Evolutionary conservation across 352 stramenopile species (phyloP).

Genomic region (Pythium dissotocum): DNA sequence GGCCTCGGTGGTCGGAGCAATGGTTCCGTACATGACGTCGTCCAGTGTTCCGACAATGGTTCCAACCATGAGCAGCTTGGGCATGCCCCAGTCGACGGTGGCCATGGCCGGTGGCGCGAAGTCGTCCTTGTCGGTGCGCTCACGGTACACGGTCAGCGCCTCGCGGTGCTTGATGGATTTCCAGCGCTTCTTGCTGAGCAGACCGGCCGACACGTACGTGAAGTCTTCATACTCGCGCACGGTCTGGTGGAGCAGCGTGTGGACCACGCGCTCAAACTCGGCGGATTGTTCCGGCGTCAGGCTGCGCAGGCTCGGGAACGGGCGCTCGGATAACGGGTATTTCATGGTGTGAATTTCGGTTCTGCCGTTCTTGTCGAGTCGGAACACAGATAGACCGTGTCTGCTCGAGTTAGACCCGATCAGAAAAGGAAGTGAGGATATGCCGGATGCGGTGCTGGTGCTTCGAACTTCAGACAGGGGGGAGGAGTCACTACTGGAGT

Average conservation of each 20-base stretch:
- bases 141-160: slow-evolving; percentile 11
- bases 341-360: slow-evolving; percentile 22
- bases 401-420: neutral
- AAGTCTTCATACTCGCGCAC: slow-evolving; percentile 23
- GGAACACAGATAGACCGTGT: neutral
- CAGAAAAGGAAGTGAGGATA: neutral
- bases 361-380: neutral
- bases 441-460: neutral
- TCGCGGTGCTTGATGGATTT: slow-evolving; percentile 40
- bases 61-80: slow-evolving; percentile 52
- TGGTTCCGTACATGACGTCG: slow-evolving; percentile 60
- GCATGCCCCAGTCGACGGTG: slow-evolving; percentile 35
- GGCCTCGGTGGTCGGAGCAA: slow-evolving; percentile 41
- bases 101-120: neutral
- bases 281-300: neutral
- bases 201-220: neutral
- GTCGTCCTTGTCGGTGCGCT: neutral
- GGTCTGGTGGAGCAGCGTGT: slow-evolving; percentile 15
- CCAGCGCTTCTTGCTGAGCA: slow-evolving; percentile 35
- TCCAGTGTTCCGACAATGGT: slow-evolving; percentile 53
- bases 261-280: slow-evolving; percentile 13
- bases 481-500: no score
- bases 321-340: slow-evolving; percentile 23
- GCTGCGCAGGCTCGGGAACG: slow-evolving; percentile 9
- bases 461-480: no score